phyloP scores from a whole-genome alignment of 2,329 filamentous ascomycete genomes.

The Trichoderma endophyticum region DNA sequence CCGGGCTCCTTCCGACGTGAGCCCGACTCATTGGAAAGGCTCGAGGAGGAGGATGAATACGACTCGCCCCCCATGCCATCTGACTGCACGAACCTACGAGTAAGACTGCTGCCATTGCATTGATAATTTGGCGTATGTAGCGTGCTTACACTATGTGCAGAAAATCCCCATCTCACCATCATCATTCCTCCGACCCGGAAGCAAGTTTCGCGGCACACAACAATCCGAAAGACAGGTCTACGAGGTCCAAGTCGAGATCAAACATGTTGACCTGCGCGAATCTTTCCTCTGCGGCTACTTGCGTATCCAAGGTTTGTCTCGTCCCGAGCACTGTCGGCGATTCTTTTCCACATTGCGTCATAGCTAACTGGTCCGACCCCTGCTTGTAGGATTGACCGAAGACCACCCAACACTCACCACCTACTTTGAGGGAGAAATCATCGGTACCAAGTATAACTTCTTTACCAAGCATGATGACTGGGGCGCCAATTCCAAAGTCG shows the following conservation, averaged over 20 bases:
- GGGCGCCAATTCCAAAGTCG: conserved; percentile 89
- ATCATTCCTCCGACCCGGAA: conserved; percentile 81
- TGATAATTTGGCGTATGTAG: background rate
- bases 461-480: conserved; percentile 83
- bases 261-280: conserved; percentile 90
- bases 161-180: conserved; percentile 76
- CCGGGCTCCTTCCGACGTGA: conserved; percentile 24
- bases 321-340: background rate
- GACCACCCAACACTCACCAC: conserved; percentile 97
- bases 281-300: conserved; percentile 94
- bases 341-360: conserved; percentile 11
- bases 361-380: conserved; percentile 12
- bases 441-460: conserved; percentile 93
- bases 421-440: conserved; percentile 97
- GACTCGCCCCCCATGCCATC: conserved; percentile 37
- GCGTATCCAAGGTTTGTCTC: conserved; percentile 75
- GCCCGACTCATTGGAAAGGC: conserved; percentile 25
- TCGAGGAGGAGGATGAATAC: conserved; percentile 31
- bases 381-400: conserved; percentile 72
- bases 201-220: conserved; percentile 85
- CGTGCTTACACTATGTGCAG: conserved; percentile 39
- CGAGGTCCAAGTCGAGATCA: conserved; percentile 94
- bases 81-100: conserved; percentile 38
- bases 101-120: conserved; percentile 24
- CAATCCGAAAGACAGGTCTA: conserved; percentile 91